phyloP scores from a whole-genome alignment of 306 rosid species.

The Pyrus communis region DNA sequence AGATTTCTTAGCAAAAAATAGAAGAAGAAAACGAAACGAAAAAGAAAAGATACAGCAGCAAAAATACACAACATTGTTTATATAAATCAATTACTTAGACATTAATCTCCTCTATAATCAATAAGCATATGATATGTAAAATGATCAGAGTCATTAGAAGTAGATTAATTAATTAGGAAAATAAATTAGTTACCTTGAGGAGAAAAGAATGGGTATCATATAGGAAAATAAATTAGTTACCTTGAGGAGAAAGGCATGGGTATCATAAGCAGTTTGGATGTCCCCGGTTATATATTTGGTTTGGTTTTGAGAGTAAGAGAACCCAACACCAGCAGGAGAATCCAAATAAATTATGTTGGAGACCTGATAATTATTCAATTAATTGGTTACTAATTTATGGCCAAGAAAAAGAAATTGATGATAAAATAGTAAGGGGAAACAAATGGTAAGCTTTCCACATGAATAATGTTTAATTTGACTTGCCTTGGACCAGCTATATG shows the following conservation, averaged over 20 bases:
- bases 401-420: not conserved
- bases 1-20: not conserved
- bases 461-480: not conserved
- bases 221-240: not conserved
- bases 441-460: not conserved
- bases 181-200: conserved; percentile 17
- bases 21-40: too few species aligned
- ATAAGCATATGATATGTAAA: not conserved
- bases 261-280: conserved; percentile 36
- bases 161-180: too few species aligned
- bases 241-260: conserved; percentile 39
- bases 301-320: conserved; percentile 30
- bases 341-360: conserved; percentile 49
- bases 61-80: too few species aligned
- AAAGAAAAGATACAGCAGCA: not conserved
- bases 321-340: conserved; percentile 49
- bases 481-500: conserved; percentile 53
- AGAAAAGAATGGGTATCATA: conserved; percentile 38
- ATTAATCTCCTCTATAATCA: not conserved
- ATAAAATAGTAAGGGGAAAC: not conserved
- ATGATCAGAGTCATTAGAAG: not conserved
- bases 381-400: not conserved
- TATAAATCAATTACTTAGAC: too few species aligned
- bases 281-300: conserved; percentile 36
- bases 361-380: conserved; percentile 22